These are phyloP conservation scores for Fusarium pseudograminearum DNA, from an alignment of 2,329 filamentous ascomycete genomes.

Conservation along the genomic window DNA sequence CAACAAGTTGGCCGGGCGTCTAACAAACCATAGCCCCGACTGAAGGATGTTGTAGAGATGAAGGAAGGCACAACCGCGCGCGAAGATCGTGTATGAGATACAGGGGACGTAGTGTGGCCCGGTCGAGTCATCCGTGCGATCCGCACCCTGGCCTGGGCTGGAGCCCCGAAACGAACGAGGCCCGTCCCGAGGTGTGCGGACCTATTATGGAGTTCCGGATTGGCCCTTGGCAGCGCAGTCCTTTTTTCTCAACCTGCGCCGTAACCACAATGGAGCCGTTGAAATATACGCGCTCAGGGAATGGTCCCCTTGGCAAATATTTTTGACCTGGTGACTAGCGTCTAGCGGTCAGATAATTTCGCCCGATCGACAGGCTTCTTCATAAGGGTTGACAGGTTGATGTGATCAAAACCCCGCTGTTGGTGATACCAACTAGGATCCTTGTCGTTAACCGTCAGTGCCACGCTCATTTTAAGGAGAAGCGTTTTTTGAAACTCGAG, in stretches of 20 bases:
- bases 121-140: conserved; percentile 34
- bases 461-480: conserved; percentile 27
- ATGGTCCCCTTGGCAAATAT: conserved; percentile 29
- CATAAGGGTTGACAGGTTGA: conserved; percentile 32
- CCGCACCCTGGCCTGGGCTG: conserved; percentile 23
- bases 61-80: conserved; percentile 21
- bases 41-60: conserved; percentile 6
- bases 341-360: conserved; percentile 34
- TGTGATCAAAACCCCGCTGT: conserved; percentile 41
- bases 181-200: conserved; percentile 40
- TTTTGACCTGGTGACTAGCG: conserved; percentile 25
- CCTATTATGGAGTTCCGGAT: conserved; percentile 38
- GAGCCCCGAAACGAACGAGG: conserved; percentile 36
- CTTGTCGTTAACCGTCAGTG: conserved; percentile 26
- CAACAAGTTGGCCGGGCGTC: conserved; percentile 11
- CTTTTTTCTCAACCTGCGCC: conserved; percentile 19
- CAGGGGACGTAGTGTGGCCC: conserved; percentile 23
- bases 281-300: conserved; percentile 17
- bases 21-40: conserved; percentile 13
- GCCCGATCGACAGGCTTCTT: conserved; percentile 29
- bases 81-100: conserved; percentile 28
- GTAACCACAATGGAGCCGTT: conserved; percentile 20
- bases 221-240: conserved; percentile 27
- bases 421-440: conserved; percentile 37
- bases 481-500: conserved; percentile 37